Base-by-base conservation (phyloP, 208 protist genomes). In the Vickermania spadyakhi region DNA sequence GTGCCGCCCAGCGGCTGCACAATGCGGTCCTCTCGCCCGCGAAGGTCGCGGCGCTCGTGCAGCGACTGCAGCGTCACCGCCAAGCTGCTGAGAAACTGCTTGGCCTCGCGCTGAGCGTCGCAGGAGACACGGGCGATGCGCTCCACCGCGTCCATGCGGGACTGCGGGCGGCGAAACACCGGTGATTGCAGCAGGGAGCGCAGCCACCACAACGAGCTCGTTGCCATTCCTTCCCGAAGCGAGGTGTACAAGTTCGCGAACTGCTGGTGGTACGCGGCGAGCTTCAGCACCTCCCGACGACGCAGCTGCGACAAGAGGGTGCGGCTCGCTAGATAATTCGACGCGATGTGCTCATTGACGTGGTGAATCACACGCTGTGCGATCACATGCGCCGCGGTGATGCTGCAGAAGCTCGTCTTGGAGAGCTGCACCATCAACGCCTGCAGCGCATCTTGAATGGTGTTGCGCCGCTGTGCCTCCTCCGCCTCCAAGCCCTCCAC, bases 331-430 rank as follows among this genome's bases (percentile, higher is more conserved):
- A 77, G 55, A 49, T 87, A 68, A 63, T 85, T 91, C 49, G 62
- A 56, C 7, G 73, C 76, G 18, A 88, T 58, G 58, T 86, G 65
- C 30, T 81, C 75, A 60, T 94, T 94, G 3, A 75, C 74, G 45
- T 65, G 62, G 55, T 89, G 84, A 31, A 94, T 79, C 30, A 79
- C 76, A 21, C 82, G 81, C 75, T 94, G 88, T 23, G 81, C 84
- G 13, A 94, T 54, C 18, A 86, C 82, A 61, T 91, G 88, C 14
- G 84, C 86, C 26, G 66, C 79, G 41, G 68, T 85, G 5, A 90
- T 77, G 67, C 78, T 81, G 29, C 62, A 73, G 42, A 90, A 89
- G 49, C 80, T 81, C 58, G 91, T 89, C 27, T 73, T 71, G 1
- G 82, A 72, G 41, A 94, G 72, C 26, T 64, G 51, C 2, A 81